Evolutionary conservation across 192 early-diverging fungal species (phyloP), one percentile per base, ranked within the genome.

Genomic region (Spinellus fusiger): DNA sequence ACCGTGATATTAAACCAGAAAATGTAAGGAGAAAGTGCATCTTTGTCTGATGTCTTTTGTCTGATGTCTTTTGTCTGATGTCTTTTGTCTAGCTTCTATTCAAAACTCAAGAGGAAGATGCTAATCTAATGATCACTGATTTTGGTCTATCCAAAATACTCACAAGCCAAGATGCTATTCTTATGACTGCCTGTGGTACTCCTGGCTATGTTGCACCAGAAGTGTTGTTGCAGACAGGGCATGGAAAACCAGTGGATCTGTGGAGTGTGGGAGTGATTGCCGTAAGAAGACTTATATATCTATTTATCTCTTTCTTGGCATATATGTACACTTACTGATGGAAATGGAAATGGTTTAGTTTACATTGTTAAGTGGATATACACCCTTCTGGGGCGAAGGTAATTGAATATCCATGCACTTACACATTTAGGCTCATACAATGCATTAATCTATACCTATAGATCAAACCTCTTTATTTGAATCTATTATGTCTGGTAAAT

Each of bases 1-100:
- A 95, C 65, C 77, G 87, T 15, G 81, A 86, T 64, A 69, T 84
- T 49, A 87, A 93, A 77, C 91, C 91, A 10, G 91, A 93, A 66
- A 93, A 93, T 62, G 61, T 87, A 59, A 49, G 54, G 35, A 2
- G 1, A 13, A 25, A 12, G 25, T 3, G 20, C 53, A 12, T 12
- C 33, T 22, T 47, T 55, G 1, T 34, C 15, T 35, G 16, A 25
- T 55, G 10, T 27, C 8, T 18, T n/a, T 40, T 27, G 20, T 6
- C 15, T 1, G 23, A 20, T 34, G 10, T 20, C 23, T 37, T 33
- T 37, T 25, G 26, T 15, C 13, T 44, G 6, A 10, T 25, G 34
- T 12, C 38, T 49, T 46, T 8, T 23, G 22, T 32, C 20, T 54
- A 73, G 59, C 47, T 82, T 56, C 62, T 82, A 15, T 75, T 89